phyloP scores from a whole-genome alignment of 495 filamentous ascomycete genomes.

The Penicillium waksmanii region DNA sequence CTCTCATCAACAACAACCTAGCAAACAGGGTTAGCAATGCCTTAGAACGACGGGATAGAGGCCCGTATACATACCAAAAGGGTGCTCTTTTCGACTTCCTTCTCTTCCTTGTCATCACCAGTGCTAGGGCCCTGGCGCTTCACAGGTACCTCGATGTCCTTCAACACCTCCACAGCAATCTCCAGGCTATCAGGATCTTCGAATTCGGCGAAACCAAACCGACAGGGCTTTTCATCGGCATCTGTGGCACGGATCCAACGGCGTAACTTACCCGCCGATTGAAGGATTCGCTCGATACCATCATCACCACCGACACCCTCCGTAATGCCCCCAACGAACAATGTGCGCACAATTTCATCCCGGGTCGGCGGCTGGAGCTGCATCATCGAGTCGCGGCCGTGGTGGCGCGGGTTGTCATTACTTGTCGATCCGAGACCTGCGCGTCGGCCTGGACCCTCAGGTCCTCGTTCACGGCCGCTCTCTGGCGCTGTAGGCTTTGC shows the following conservation, averaged over 20 bases:
- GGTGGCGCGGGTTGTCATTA: conserved; percentile 68
- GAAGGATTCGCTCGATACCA: conserved; percentile 79
- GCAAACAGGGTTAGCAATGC: conserved; percentile 18
- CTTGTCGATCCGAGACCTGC: conserved; percentile 69
- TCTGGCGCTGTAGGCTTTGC: conserved; percentile 64
- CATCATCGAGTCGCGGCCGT: conserved; percentile 74
- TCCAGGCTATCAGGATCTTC: conserved; percentile 89
- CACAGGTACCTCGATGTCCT: conserved; percentile 82
- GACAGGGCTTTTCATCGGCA: conserved; percentile 79
- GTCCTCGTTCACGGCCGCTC: conserved; percentile 49
- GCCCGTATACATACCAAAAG: conserved; percentile 54
- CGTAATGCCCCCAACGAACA: conserved; percentile 87
- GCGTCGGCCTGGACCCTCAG: conserved; percentile 57
- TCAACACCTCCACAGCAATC: conserved; percentile 83
- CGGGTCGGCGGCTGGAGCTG: conserved; percentile 81
- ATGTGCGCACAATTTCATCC: conserved; percentile 87
- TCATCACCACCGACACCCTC: conserved; percentile 77
- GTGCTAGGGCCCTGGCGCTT: conserved; percentile 63
- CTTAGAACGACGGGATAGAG: neutral
- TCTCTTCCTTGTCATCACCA: conserved; percentile 55
- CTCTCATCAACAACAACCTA: conserved; percentile 79
- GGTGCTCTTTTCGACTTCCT: conserved; percentile 68
- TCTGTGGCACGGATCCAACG: conserved; percentile 85
- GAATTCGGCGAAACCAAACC: conserved; percentile 96
- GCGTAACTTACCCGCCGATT: conserved; percentile 74